Evolutionary conservation across 352 stramenopile genomes (phyloP), one percentile per base, ranked within the genome.

Genomic region (Halophytophthora batemanensis): DNA sequence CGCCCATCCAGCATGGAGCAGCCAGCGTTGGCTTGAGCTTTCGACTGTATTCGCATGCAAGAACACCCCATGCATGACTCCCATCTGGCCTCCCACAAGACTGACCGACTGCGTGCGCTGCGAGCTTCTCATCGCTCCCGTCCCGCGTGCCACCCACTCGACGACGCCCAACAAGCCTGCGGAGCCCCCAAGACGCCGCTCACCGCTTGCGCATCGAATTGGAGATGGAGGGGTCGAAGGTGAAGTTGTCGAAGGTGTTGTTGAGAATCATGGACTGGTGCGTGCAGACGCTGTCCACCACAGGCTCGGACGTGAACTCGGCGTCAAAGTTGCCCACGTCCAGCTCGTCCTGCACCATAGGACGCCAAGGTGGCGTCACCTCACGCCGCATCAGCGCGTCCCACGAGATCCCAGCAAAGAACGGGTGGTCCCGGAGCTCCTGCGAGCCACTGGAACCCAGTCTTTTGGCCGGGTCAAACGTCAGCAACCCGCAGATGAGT

Each of bases 371-470:
- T 10, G 77, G 77, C 37, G 45, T 37, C 23, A 82, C 60, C 50
- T 87, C 78, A n/a, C 69, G 66, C 15, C 62, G 65, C 51, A 87
- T 48, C 17, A 97, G 56, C n/a, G 70, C 71, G 40, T 94, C 74
- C 85, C 90, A 97, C 23, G 87, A 73, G 13, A 97, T 53, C 12
- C 61, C 69, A 6, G 55, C 74, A 45, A 97, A 97, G 60, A 96
- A 97, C 10, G 87, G 70, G 58, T 97, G 88, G 15, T 56, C 39
- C 17, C 91, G 90, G 28, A 97, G 64, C 56, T 90, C 79, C 12
- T 78, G 58, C 6, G 75, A 66, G 15, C 81, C 78, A 18, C 67
- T 46, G 0, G 78, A 82, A 1, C 85, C 73, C 8, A 96, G 68
- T 0, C 86, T 80, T 31, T 87, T 59, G 13, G 61, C 50, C 15